Base-by-base conservation (phyloP, 345 rosid species). In the Moricandia arvensis region DNA sequence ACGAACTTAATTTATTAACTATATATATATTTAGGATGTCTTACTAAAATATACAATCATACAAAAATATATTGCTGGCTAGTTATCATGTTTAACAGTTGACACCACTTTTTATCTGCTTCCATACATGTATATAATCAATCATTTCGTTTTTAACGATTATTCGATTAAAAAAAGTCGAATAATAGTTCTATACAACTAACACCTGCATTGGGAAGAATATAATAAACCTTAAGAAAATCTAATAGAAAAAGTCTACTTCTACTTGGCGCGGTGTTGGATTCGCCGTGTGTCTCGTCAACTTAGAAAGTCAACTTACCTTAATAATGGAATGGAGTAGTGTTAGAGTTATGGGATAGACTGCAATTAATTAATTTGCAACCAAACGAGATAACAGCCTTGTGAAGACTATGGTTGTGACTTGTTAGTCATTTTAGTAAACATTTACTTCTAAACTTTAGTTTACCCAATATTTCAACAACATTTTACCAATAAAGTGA, bases 241-340 rank as follows among this genome's bases (percentile, higher is more conserved):
- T n/a, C n/a, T n/a, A n/a, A n/a, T n/a, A n/a, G n/a, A n/a, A n/a
- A n/a, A n/a, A n/a, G n/a, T n/a, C n/a, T n/a, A n/a, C n/a, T n/a
- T n/a, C n/a, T n/a, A n/a, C n/a, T n/a, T 75, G 71, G 80, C 45
- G 63, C 35, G 92, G 83, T 80, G 63, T 9, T 69, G 78, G 62
- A 49, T 77, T 72, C 45, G 68, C 57, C 37, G 66, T 58, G 68
- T 78, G 69, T 71, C 12, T 58, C 1, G 68, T 58, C 76, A 77
- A 66, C 47, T 12, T 0, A 31, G 16, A 15, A 79, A 65, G 87
- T 86, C 89, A 85, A 80, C 83, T 85, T 74, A 76, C 88, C 90
- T 81, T 38, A 64, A 69, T 69, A n/a, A n/a, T n/a, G n/a, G n/a
- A 17, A 31, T 8, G 53, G 81, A 83, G 83, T 59, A 77, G 59